Evolutionary conservation across 306 rosid species (phyloP).

Genomic region (Rosa persica): DNA sequence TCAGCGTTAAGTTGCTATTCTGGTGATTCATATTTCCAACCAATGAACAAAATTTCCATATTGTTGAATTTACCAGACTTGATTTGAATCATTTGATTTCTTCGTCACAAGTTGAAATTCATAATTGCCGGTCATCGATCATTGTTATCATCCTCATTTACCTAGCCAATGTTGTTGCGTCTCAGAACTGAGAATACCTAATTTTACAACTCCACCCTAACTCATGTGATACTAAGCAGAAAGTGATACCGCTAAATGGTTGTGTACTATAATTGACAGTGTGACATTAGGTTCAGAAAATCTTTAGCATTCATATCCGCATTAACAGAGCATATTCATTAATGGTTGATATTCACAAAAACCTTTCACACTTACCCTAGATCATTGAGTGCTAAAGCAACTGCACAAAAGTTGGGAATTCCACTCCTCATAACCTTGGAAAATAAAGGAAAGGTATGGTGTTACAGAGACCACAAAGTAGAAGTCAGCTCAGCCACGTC

Average conservation of each 20-base stretch:
- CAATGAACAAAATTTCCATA: background rate
- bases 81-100: background rate
- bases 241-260: background rate
- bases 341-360: conserved; percentile 7
- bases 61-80: background rate
- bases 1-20: background rate
- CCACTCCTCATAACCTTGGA: conserved; percentile 93
- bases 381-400: conserved; percentile 83
- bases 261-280: background rate
- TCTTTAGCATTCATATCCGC: background rate
- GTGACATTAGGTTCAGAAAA: background rate
- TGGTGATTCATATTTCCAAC: background rate
- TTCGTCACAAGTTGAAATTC: background rate
- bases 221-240: background rate
- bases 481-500: conserved; percentile 22
- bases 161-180: background rate
- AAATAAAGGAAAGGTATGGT: conserved; percentile 19
- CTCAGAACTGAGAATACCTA: background rate
- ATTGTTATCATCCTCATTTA: background rate
- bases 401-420: conserved; percentile 89
- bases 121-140: background rate
- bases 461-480: conserved; percentile 9
- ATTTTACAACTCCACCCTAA: conserved; percentile 1
- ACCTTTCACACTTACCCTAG: conserved; percentile 65
- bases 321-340: background rate